Evolutionary conservation across 768 basidiomycete genomes (phyloP).

Genomic region (Exidia glandulosa): DNA sequence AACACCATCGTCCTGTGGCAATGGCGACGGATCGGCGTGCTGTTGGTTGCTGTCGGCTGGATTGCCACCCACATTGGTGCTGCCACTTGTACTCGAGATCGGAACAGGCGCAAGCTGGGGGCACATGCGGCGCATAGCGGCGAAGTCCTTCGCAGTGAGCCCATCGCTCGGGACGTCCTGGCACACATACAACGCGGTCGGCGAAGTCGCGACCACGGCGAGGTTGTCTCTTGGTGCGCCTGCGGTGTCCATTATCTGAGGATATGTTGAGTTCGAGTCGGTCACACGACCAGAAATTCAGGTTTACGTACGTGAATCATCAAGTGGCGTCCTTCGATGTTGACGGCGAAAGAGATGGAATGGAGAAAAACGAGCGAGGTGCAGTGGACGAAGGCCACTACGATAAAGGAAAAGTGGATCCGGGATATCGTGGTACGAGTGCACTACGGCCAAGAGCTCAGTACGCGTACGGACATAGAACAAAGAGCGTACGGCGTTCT

Average conservation of each 20-base stretch:
- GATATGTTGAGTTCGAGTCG: neutral
- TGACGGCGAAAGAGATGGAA: slow-evolving; percentile 26
- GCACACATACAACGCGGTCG: neutral
- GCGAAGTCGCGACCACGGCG: neutral
- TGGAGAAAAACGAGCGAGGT: slow-evolving; percentile 32
- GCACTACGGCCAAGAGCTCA: slow-evolving; percentile 21
- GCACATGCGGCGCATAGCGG: neutral
- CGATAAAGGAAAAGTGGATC: slow-evolving; percentile 37
- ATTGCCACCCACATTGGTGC: neutral
- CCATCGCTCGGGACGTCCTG: neutral
- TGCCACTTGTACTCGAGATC: too few relatives aligned
- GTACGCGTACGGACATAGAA: neutral
- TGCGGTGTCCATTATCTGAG: neutral
- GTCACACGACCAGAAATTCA: neutral
- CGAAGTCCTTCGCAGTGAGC: neutral
- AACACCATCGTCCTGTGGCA: neutral
- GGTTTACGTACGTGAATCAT: slow-evolving; percentile 24
- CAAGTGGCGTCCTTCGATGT: slow-evolving; percentile 21
- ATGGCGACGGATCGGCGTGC: neutral
- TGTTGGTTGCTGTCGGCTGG: too few relatives aligned
- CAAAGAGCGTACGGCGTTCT: neutral
- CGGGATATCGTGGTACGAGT: slow-evolving; percentile 38
- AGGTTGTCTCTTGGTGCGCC: neutral
- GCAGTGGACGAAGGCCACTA: slow-evolving; percentile 32
- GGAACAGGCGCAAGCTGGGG: neutral